Evolutionary conservation across 1,284 basidiomycete genomes (phyloP).

Genomic region (Cryptococcus jaspeensis): DNA sequence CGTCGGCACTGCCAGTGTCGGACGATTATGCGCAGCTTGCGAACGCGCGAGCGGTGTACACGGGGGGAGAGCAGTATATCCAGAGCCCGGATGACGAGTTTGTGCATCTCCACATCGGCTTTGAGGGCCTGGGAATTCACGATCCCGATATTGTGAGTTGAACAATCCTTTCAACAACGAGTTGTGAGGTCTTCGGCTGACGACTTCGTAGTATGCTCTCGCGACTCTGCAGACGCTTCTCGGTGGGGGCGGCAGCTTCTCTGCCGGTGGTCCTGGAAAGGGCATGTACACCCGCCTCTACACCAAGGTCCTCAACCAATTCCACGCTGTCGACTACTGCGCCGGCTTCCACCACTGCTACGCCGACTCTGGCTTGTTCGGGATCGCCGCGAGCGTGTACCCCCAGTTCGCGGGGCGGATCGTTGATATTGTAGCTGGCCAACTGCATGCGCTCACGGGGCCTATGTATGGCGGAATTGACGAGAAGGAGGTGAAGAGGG

Average conservation of each 20-base stretch:
- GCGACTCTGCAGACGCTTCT: constrained; percentile 94
- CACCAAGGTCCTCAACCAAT: constrained; percentile 95
- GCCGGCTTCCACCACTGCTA: constrained; percentile 99
- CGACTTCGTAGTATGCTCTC: constrained; percentile 63
- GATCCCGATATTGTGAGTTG: constrained; percentile 74
- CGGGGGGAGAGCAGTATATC: constrained; percentile 75
- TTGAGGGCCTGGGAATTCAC: constrained; percentile 87
- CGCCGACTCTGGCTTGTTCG: constrained; percentile 90
- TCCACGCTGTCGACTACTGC: constrained; percentile 92
- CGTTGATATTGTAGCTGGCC: constrained; percentile 80
- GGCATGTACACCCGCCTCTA: constrained; percentile 98
- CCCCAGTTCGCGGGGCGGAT: constrained; percentile 66
- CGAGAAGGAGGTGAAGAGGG: constrained; percentile 69
- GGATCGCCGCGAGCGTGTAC: constrained; percentile 85
- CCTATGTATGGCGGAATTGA: constrained; percentile 47
- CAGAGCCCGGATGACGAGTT: constrained; percentile 68
- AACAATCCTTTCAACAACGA: not conserved
- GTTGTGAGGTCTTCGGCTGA: not conserved
- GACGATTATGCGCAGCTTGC: constrained; percentile 48
- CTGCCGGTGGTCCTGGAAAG: constrained; percentile 94
- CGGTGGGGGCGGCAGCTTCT: constrained; percentile 93
- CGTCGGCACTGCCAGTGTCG: constrained; percentile 25
- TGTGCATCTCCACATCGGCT: constrained; percentile 89
- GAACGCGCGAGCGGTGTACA: constrained; percentile 66
- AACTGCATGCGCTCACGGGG: constrained; percentile 58